Evolutionary conservation across 2,329 filamentous ascomycete genomes (phyloP), one percentile per base, ranked within the genome.

Genomic region (Scorias spongiosa): DNA sequence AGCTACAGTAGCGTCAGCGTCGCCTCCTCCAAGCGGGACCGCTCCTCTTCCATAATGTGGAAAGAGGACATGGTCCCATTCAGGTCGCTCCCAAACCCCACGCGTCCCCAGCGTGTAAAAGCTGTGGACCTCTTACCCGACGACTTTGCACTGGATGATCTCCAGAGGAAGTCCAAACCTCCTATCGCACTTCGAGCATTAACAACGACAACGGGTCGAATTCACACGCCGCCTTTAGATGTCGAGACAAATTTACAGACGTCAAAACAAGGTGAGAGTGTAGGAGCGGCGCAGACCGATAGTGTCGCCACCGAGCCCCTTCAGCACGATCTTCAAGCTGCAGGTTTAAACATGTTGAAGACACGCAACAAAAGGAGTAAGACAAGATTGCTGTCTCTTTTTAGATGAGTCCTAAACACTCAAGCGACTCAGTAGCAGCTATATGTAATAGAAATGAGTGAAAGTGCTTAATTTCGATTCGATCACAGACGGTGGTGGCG

Each of bases 1-100:
- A 84, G 80, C 50, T 66, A 68, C 51, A 67, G 63, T 1, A 68
- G 63, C 46, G 54, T 64, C 52, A 32, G 48, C 44, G 37, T 51
- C 42, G 28, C 51, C 45, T 38, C n/a, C 52, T 54, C 14, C 58
- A 57, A 42, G 10, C 55, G 57, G 44, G 56, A 61, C 40, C 41
- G 52, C 15, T 48, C 51, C n/a, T 47, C 54, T 2, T 38, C 50
- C 8, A 39, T 36, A 9, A 39, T 36, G 15, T 9, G 32, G 15
- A 15, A 36, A 36, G 32, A 36, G 32, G 32, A 12, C 9, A 36
- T 15, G 12, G 32, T 9, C 5, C 12, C 32, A 9, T 36, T 15
- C 15, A 36, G 15, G 15, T 5, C 15, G 12, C 15, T 12, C 9
- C 11, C 11, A 36, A 36, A 36, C 4, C 32, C 32, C 15, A 5